A percentile compares a stretch with the other conserved stretches of the same genome.
These are phyloP conservation scores for Annulohypoxylon moriforme DNA, from an alignment of 495 filamentous ascomycete species.

Conservation along the genomic window DNA sequence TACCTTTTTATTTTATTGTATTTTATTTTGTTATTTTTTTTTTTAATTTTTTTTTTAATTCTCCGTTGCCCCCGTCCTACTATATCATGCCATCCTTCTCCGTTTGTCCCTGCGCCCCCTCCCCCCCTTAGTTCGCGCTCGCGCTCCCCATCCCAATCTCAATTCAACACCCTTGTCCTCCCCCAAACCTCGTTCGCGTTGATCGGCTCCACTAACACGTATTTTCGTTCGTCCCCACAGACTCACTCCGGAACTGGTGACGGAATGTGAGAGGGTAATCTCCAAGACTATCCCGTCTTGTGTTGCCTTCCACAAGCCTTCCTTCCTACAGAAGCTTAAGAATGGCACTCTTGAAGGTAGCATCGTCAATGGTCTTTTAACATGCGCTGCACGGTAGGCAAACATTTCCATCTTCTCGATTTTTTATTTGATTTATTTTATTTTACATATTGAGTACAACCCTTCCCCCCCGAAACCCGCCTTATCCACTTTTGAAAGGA, in stretches of 20 bases:
- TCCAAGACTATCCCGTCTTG: constrained; percentile 63
- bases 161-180: constrained; percentile 41
- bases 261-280: constrained; percentile 63
- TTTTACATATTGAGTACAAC: constrained; percentile 11
- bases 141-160: constrained; percentile 24
- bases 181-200: constrained; percentile 44
- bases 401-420: background rate
- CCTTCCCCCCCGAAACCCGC: constrained; percentile 28
- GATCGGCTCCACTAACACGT: constrained; percentile 48
- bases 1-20: no score
- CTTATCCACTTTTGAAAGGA: constrained; percentile 42
- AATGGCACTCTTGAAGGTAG: constrained; percentile 57
- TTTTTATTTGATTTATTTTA: constrained; percentile 15
- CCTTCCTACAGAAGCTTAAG: constrained; percentile 63
- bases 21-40: no score
- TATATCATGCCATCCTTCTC: constrained; percentile 7
- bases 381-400: constrained; percentile 61
- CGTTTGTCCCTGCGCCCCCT: constrained; percentile 42
- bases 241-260: constrained; percentile 60
- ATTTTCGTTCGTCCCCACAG: constrained; percentile 49
- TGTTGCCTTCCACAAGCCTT: constrained; percentile 65
- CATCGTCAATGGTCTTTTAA: constrained; percentile 61
- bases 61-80: constrained; percentile 19
- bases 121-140: constrained; percentile 39
- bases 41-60: background rate